Base-by-base conservation (phyloP, 495 filamentous ascomycete species). In the Aspergillus leporis region DNA sequence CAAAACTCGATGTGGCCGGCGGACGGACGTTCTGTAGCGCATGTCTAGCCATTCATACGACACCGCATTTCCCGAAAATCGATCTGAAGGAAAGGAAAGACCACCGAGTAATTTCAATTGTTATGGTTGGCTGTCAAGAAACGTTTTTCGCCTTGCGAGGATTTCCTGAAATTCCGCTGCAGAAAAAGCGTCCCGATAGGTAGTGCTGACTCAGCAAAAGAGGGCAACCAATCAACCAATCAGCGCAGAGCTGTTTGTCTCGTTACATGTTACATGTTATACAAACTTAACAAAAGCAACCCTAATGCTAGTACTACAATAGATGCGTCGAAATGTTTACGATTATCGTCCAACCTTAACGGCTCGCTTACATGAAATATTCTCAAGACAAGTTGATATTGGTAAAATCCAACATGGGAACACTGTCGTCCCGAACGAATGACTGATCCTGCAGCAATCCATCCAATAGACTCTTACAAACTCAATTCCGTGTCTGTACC, bases 11-110 rank as follows among this genome's bases (percentile, higher is more conserved):
- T 64, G 61, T 65, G 62, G 49, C 58, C 58, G 58, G 63, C 51
- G 61, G 52, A 65, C 56, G 62, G 58, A 61, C 48, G 54, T 65
- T 69, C 56, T 63, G 67, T 70, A 70, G 66, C 61, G 64, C 75
- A 78, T 78, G 55, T 73, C 75, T 74, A 63, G 59, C 56, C 56
- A 53, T 47, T 70, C 65, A 71, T 34, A 47, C 50, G 53, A 58
- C 36, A 40, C n/a, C 45, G 56, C 69, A 73, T 71, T 53, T 54
- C 64, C 49, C 50, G 14, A 45, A 28, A 10, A 38, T 8, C 21
- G 30, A 47, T 36, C 30, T 23, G 18, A 36, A 23, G 16, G 47
- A 13, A 41, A 43, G 8, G 31, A 53, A 22, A n/a, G 19, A 22
- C 31, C 36, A 30, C 40, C 38, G 34, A 23, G 41, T 3, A 34